Evolutionary conservation across 768 basidiomycete species (phyloP).

Genomic region (Naganishia vaughanmartiniae): DNA sequence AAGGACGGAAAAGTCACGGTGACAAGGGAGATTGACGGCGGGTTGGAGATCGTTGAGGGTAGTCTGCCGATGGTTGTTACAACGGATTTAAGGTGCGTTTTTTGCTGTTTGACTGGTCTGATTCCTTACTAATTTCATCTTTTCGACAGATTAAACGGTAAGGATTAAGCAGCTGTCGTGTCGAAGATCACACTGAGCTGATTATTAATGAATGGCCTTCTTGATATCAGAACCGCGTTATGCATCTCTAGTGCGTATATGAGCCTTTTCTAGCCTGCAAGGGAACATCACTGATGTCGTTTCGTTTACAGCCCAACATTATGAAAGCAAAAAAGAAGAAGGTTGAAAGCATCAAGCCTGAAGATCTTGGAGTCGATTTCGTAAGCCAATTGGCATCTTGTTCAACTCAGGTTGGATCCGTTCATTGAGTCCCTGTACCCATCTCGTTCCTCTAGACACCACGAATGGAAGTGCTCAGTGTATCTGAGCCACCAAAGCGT

Average conservation of each 20-base stretch:
- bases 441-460: conserved; percentile 56
- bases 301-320: conserved; percentile 46
- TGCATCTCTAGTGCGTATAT: conserved; percentile 65
- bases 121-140: conserved; percentile 6
- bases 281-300: background rate
- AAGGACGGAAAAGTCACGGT: conserved; percentile 65
- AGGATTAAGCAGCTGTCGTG: conserved; percentile 30
- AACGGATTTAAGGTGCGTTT: conserved; percentile 72
- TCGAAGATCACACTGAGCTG: background rate
- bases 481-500: conserved; percentile 83
- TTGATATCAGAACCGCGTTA: conserved; percentile 77
- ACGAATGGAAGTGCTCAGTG: conserved; percentile 77
- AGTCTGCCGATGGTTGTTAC: conserved; percentile 81
- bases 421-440: background rate
- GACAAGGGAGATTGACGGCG: conserved; percentile 90
- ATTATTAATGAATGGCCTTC: too few relatives aligned
- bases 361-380: conserved; percentile 79
- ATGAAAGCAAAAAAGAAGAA: conserved; percentile 92
- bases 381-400: conserved; percentile 36
- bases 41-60: conserved; percentile 75
- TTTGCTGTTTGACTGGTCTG: background rate
- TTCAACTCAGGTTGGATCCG: background rate
- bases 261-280: background rate
- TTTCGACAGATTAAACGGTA: conserved; percentile 67
- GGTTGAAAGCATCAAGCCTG: conserved; percentile 73